Base-by-base conservation (phyloP, 2,329 filamentous ascomycete species). In the Ophiostoma sp. region DNA sequence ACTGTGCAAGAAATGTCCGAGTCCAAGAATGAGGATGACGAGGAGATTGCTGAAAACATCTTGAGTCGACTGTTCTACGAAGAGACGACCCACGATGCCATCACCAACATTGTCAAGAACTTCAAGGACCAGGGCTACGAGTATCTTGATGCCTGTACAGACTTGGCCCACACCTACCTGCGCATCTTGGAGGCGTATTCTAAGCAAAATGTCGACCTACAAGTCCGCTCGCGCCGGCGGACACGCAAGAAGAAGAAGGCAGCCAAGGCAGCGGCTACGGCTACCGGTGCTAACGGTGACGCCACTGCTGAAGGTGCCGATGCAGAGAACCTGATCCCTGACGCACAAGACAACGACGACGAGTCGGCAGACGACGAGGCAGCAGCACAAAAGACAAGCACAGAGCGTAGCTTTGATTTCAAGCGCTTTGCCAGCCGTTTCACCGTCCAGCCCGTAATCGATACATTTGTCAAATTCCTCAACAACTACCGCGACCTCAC, bases 51-150 rank as follows among this genome's bases (percentile, higher is more conserved):
- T 0, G 95, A 99, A 80, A 99, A 99, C 78, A 98, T 97, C 15
- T 89, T 97, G 70, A 97, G 92, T 78, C 93, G 95, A 75, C 93
- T 99, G n/a, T 99, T 99, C 81, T 99, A 99, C 82, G 96, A 99
- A 82, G 94, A 98, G 79, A 89, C 93, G 0, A 98, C 95, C 0
- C 95, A 99, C 79, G 95, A 99, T 75, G 88, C 93, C 31, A 89
- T 99, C 70, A 88, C 95, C 39, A 89, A 90, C 74, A 92, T 98
- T 71, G 86, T 95, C 0, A 88, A 92, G 75, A 91, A 88, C n/a
- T 98, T 97, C 84, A 97, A 97, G 77, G 93, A 95, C 74, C 96
- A 98, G 82, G 93, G 93, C 0, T 96, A 98, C 77, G 93, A 94
- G 72, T 99, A 98, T 77, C 87, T 99, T 0, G 95, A 99, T 81